Percentiles rank a stretch among this genome's conserved stretches.
These are phyloP conservation scores for Fragilariopsis cylindrus DNA, from an alignment of 108 stramenopile genomes.

Conservation along the genomic window DNA sequence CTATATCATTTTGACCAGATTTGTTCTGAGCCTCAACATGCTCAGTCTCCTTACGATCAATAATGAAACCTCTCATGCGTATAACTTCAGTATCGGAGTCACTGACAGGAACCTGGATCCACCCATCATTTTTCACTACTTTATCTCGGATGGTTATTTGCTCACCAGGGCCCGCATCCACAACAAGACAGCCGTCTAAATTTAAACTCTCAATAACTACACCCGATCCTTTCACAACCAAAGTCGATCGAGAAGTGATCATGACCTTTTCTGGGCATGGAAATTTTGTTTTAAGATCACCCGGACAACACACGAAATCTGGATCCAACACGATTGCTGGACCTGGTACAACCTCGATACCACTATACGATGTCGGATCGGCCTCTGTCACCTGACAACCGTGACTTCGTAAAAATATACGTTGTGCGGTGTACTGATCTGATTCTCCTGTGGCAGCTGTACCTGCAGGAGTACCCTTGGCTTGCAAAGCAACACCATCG, in stretches of 20 bases:
- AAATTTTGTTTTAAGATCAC: slow-evolving; percentile 66
- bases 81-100: slow-evolving; percentile 53
- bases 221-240: slow-evolving; percentile 76
- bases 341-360: slow-evolving; percentile 69
- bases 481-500: slow-evolving; percentile 84
- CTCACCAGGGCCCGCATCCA: slow-evolving; percentile 68
- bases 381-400: slow-evolving; percentile 73
- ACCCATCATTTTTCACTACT: slow-evolving; percentile 76
- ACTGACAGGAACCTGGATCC: slow-evolving; percentile 45
- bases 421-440: slow-evolving; percentile 77
- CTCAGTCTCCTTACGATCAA: slow-evolving; percentile 40
- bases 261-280: slow-evolving; percentile 70
- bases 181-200: slow-evolving; percentile 79
- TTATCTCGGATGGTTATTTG: slow-evolving; percentile 54
- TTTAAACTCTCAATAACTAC: slow-evolving; percentile 79
- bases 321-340: slow-evolving; percentile 83
- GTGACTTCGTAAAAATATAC: slow-evolving; percentile 60
- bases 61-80: slow-evolving; percentile 74
- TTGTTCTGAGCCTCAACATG: slow-evolving; percentile 18
- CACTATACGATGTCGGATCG: slow-evolving; percentile 46
- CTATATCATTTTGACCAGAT: neutral
- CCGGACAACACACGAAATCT: slow-evolving; percentile 62
- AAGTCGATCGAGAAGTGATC: slow-evolving; percentile 75
- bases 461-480: slow-evolving; percentile 85
- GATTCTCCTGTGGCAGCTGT: slow-evolving; percentile 92